phyloP scores from a whole-genome alignment of 768 basidiomycete species.

The Boletus sp. region DNA sequence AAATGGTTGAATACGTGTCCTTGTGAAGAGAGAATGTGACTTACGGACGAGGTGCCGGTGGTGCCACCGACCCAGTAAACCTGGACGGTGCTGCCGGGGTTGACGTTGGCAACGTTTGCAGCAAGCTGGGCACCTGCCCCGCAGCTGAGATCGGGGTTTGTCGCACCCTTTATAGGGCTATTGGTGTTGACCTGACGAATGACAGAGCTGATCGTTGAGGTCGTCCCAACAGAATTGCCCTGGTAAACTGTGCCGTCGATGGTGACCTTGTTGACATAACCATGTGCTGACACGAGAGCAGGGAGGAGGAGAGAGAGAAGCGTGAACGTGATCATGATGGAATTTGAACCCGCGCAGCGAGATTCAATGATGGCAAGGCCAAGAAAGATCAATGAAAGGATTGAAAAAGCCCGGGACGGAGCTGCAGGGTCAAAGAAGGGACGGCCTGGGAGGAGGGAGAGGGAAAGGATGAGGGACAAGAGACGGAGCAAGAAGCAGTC shows the following conservation, averaged over 20 bases:
- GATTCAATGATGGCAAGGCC: neutral
- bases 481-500: too few relatives aligned
- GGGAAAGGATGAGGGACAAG: too few relatives aligned
- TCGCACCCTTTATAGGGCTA: conserved; percentile 53
- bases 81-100: conserved; percentile 53
- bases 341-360: conserved; percentile 24
- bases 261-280: conserved; percentile 25
- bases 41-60: conserved; percentile 33
- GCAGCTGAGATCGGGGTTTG: conserved; percentile 56
- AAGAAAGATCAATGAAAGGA: neutral
- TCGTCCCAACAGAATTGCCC: conserved; percentile 32
- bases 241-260: conserved; percentile 29
- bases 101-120: conserved; percentile 46
- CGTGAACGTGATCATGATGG: conserved; percentile 15
- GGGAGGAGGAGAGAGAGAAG: conserved; percentile 22
- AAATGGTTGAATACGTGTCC: neutral
- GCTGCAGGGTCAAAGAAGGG: too few relatives aligned
- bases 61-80: conserved; percentile 51
- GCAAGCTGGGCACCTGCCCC: conserved; percentile 52
- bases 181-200: conserved; percentile 45
- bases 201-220: conserved; percentile 27
- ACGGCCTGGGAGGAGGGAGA: too few relatives aligned
- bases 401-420: neutral
- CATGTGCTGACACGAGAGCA: conserved; percentile 29
- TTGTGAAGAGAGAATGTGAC: neutral